Evolutionary conservation across 1,284 basidiomycete species (phyloP), one percentile per base, ranked within the genome.

Genomic region (Microbotryum silenes-acaulis): DNA sequence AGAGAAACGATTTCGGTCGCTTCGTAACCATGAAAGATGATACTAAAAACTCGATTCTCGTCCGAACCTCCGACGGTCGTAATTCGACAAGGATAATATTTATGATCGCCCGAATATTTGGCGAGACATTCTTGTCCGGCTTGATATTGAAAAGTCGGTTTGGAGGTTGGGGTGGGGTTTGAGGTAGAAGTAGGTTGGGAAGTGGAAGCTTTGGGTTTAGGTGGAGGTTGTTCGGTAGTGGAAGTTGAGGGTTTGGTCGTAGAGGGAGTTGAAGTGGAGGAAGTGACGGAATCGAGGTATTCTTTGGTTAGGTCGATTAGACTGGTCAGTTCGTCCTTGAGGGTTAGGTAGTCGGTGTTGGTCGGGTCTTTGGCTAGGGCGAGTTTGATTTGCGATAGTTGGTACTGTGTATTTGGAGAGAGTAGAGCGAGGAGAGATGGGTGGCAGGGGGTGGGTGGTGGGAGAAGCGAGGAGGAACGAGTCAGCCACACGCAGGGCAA

Each of bases 11-110:
- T 84, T 75, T 97, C 92, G n/a, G 92, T 93, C 46, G 87, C 87
- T 70, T 92, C 89, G 80, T 97, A 97, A 3, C 88, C 89, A 74
- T 90, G 90, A 81, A 96, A 98, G 47, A 94, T 83, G 73, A 98
- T 87, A 71, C 88, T 92, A 79, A 89, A 97, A 67, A 90, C 84
- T 12, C 87, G 85, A 70, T 89, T 88, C 56, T 90, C 87, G 63
- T 83, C 79, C 20, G 91, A 87, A 49, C 94, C 94, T 55, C 87
- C 85, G 48, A 97, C 83, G 45, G 86, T 87, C 51, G 87, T 88
- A 76, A 97, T 91, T 33, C 89, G 85, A 46, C 91, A 92, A 45
- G 91, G 89, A 75, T 96, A 96, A 85, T 87, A 94, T 70, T 82
- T 81, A 54, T 88, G 87, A 76, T 96, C 92, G 60, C 83, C 84